These are phyloP conservation scores for Ephemerocybe angulata DNA, from an alignment of 768 basidiomycete genomes.

Conservation along the genomic window DNA sequence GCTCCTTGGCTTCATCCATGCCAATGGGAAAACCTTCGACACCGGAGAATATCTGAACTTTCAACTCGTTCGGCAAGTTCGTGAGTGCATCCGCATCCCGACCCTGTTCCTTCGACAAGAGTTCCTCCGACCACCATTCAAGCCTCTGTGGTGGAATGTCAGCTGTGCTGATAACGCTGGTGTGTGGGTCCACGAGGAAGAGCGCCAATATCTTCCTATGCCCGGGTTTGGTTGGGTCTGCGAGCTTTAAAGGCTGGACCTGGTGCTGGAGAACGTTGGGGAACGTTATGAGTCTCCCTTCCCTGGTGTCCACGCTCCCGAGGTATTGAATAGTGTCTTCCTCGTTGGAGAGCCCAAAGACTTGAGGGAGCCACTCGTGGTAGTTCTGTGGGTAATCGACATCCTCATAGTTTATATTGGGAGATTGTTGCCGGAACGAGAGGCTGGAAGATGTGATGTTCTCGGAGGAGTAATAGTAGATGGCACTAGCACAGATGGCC, in stretches of 20 bases:
- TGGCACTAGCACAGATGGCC: slow-evolving; percentile 23
- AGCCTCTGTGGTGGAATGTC: slow-evolving; percentile 25
- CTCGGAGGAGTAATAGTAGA: slow-evolving; percentile 25
- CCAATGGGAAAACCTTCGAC: slow-evolving; percentile 25
- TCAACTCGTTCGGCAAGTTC: slow-evolving; percentile 24
- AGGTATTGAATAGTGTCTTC: slow-evolving; percentile 16
- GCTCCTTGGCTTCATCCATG: slow-evolving; percentile 25
- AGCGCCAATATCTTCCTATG: slow-evolving; percentile 38
- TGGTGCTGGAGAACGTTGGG: slow-evolving; percentile 37
- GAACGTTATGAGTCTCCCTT: slow-evolving; percentile 30
- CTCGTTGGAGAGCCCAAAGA: slow-evolving; percentile 7
- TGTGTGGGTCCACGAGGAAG: slow-evolving; percentile 33
- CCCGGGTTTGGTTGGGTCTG: slow-evolving; percentile 32
- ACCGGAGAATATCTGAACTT: slow-evolving; percentile 16
- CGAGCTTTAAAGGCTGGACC: slow-evolving; percentile 32
- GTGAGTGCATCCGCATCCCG: not conserved
- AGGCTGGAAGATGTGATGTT: slow-evolving; percentile 29
- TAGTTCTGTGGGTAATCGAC: slow-evolving; percentile 7
- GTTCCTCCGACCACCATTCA: slow-evolving; percentile 24
- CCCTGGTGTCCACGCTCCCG: slow-evolving; percentile 25
- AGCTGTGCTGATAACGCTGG: slow-evolving; percentile 21
- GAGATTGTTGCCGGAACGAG: slow-evolving; percentile 17
- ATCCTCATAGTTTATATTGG: slow-evolving; percentile 10
- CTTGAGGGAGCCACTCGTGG: slow-evolving; percentile 19
- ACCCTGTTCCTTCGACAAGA: not conserved